These are phyloP conservation scores for Cladorrhinum samala DNA, from an alignment of 495 filamentous ascomycete species.

Conservation along the genomic window DNA sequence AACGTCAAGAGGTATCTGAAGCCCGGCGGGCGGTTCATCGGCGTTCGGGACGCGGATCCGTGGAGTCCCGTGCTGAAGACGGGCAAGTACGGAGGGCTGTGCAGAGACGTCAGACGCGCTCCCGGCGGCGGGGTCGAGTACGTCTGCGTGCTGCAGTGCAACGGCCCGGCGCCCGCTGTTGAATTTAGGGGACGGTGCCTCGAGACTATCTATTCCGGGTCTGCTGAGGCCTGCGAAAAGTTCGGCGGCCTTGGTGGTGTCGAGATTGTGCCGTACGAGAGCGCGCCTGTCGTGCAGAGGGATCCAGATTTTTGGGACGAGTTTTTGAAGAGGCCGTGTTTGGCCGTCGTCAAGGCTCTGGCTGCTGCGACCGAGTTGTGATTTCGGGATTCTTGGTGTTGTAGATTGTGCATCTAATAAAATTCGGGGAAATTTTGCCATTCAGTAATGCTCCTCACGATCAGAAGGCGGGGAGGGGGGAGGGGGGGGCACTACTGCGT, in stretches of 20 bases:
- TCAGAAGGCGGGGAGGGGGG: no score
- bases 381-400: no score
- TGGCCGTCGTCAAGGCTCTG: constrained; percentile 17
- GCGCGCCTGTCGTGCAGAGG: constrained; percentile 10
- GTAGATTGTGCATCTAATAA: no score
- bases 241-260: constrained; percentile 14
- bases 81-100: constrained; percentile 11
- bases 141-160: constrained; percentile 1
- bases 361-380: no score
- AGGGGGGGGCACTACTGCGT: no score
- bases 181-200: constrained; percentile 4
- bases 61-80: background rate
- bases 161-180: background rate
- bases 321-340: constrained; percentile 16
- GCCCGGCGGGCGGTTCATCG: constrained; percentile 17
- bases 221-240: constrained; percentile 12
- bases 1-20: constrained; percentile 18
- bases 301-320: constrained; percentile 18
- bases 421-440: no score
- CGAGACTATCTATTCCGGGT: background rate
- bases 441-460: no score
- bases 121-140: constrained; percentile 13
- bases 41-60: constrained; percentile 15
- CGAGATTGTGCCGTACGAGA: constrained; percentile 12
- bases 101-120: constrained; percentile 7